Evolutionary conservation across 2,329 filamentous ascomycete species (phyloP).

Genomic region (Beauveria asiatica): DNA sequence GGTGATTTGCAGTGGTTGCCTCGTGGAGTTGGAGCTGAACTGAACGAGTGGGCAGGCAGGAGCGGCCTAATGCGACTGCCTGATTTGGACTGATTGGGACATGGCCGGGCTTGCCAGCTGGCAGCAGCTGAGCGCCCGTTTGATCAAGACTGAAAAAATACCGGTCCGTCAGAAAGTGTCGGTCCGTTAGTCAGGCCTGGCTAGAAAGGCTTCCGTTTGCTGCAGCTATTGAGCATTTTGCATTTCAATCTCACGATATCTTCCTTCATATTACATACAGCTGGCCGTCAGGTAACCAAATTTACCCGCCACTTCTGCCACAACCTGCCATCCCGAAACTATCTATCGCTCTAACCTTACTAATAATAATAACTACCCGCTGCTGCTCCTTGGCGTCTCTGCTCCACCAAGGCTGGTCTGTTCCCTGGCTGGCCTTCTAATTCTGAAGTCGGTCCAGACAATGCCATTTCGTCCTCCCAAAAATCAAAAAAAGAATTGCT

Average conservation of each 20-base stretch:
- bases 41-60: not conserved
- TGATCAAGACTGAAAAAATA: too few relatives aligned
- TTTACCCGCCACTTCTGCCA: not conserved
- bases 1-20: not conserved
- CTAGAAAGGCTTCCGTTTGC: too few relatives aligned
- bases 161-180: too few relatives aligned
- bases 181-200: too few relatives aligned
- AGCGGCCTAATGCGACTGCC: not conserved
- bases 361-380: not conserved
- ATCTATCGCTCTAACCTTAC: not conserved
- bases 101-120: not conserved
- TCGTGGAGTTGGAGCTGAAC: not conserved
- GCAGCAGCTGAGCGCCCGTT: not conserved
- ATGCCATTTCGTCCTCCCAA: too few relatives aligned
- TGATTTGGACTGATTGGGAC: conserved; percentile 9
- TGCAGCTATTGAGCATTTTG: not conserved
- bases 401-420: not conserved
- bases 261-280: too few relatives aligned
- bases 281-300: too few relatives aligned
- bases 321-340: not conserved
- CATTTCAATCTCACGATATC: not conserved
- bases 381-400: not conserved
- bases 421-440: not conserved
- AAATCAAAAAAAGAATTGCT: too few relatives aligned
- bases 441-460: not conserved